Evolutionary conservation across 2,329 filamentous ascomycete species (phyloP).

Genomic region (Pseudogymnoascus sp.): DNA sequence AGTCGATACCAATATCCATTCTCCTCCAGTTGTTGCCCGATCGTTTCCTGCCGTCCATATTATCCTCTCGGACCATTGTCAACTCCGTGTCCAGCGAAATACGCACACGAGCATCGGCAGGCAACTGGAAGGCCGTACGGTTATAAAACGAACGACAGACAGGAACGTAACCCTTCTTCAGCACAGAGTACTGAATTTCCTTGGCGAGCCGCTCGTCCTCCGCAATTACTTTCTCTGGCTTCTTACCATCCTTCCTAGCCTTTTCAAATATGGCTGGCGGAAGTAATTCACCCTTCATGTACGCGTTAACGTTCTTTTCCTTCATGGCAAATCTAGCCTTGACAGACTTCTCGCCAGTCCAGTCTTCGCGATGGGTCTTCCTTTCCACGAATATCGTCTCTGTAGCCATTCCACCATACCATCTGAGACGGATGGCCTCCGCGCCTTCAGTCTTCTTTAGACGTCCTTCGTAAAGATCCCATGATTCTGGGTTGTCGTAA

Average conservation of each 20-base stretch:
- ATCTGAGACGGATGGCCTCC: constrained; percentile 89
- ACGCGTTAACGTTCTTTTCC: constrained; percentile 95
- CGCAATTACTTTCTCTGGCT: constrained; percentile 82
- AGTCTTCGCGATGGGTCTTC: constrained; percentile 97
- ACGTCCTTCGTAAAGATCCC: constrained; percentile 89
- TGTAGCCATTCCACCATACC: constrained; percentile 95
- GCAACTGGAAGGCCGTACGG: constrained; percentile 93
- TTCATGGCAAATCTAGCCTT: constrained; percentile 93
- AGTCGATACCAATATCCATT: constrained; percentile 97
- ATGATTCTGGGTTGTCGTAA: constrained; percentile 90
- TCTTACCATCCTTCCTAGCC: constrained; percentile 90
- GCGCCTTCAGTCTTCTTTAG: constrained; percentile 97
- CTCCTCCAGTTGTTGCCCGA: constrained; percentile 89
- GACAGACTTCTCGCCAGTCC: constrained; percentile 98
- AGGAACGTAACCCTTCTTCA: constrained; percentile 79
- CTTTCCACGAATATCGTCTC: constrained; percentile 96
- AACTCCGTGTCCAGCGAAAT: constrained; percentile 96
- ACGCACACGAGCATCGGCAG: constrained; percentile 89
- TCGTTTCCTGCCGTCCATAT: constrained; percentile 71
- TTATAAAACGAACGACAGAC: constrained; percentile 97
- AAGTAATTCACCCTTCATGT: constrained; percentile 75
- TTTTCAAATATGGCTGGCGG: constrained; percentile 93
- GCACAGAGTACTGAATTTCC: constrained; percentile 88
- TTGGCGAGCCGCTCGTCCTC: constrained; percentile 83
- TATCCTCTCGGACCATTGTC: constrained; percentile 92